Evolutionary conservation across 148 eudicot genomes (phyloP), one percentile per base, ranked within the genome.

Genomic region (Chenopodium album): DNA sequence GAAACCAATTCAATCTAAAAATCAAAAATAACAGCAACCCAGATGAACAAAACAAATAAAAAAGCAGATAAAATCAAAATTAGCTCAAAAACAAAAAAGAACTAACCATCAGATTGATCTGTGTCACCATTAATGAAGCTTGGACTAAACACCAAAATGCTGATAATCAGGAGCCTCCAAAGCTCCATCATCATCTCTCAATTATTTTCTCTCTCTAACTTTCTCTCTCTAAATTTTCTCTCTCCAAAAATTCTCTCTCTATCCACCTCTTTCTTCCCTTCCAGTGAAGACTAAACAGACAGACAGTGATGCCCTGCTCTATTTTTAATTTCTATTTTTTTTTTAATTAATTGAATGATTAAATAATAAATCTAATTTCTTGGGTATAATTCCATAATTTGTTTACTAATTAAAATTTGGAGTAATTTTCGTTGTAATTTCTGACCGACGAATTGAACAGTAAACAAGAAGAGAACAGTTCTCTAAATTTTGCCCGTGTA

Each of bases 101-200:
- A 28, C 89, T 78, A n/a, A 92, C 94, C 93, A 83, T 94, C 94
- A 12, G 82, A 70, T 88, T 84, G 89, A 94, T 94, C 89, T 86
- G 98, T 94, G 56, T 83, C 90, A 41, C 81, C 98, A 87, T 85
- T 85, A 76, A 81, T 76, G 69, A 28, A 87, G 89, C 80, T 80
- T 34, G 88, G 79, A 20, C 80, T 74, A 48, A 52, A 78, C 50
- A 84, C 22, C 68, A 94, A 82, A 88, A 91, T 86, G 85, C 84
- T 48, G 86, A 91, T 70, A 47, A 92, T 59, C 31, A 92, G 79
- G 75, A 86, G 85, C 85, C 32, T 73, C 67, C 75, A 71, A 48
- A 75, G 75, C 82, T 78, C 76, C 79, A 82, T 80, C 85, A 84
- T 80, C 85, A 47, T 73, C 34, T 29, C 76, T 26, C 7, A 41